These are phyloP conservation scores for Amanita inopinata DNA, from an alignment of 768 basidiomycete genomes.

Conservation along the genomic window DNA sequence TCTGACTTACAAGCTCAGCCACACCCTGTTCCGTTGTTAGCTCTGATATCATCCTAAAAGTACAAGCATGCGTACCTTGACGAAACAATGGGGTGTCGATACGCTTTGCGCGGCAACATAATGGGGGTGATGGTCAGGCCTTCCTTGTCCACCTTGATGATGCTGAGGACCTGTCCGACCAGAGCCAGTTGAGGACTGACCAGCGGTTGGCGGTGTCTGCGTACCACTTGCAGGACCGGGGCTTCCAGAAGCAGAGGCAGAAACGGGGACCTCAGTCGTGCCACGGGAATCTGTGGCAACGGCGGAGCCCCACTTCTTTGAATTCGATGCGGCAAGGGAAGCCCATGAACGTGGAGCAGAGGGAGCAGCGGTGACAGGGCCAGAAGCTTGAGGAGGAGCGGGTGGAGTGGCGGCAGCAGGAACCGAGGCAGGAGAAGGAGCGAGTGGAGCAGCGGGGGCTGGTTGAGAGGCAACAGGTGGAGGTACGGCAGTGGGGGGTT, in stretches of 20 bases:
- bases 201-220: conserved; percentile 23
- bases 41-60: background rate
- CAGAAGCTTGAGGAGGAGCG: conserved; percentile 19
- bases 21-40: conserved; percentile 43
- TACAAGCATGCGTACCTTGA: conserved; percentile 53
- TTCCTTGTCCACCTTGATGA: conserved; percentile 23
- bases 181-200: conserved; percentile 16
- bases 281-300: conserved; percentile 74
- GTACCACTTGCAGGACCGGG: conserved; percentile 30
- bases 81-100: conserved; percentile 75
- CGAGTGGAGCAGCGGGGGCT: conserved; percentile 19
- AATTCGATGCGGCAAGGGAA: conserved; percentile 75
- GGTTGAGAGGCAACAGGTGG: conserved; percentile 20
- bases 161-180: conserved; percentile 21
- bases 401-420: conserved; percentile 22
- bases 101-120: conserved; percentile 50
- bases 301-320: conserved; percentile 77
- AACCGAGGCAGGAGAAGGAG: conserved; percentile 19
- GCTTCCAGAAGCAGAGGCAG: conserved; percentile 26
- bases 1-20: conserved; percentile 48
- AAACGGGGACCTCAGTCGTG: conserved; percentile 47
- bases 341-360: conserved; percentile 82
- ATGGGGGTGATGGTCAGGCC: conserved; percentile 30
- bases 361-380: conserved; percentile 28
- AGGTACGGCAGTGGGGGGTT: conserved; percentile 19